A percentile compares a stretch with the other conserved stretches of the same genome.
Evolutionary conservation across 202 grass and related monocot species (phyloP).

Genomic region (Bolboschoenoplectus hybrid): DNA sequence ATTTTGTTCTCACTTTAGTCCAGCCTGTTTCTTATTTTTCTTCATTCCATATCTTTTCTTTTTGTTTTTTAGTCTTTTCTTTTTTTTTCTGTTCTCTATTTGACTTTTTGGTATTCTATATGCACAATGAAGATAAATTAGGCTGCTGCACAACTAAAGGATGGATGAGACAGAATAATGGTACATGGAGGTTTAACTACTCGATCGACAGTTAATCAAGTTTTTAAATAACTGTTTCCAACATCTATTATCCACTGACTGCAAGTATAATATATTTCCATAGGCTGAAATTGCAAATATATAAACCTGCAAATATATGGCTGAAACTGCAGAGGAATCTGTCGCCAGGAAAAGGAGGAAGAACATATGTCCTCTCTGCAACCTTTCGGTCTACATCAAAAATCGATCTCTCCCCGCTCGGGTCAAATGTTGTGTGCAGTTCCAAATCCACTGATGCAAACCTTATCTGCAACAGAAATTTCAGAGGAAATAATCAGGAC

Average conservation of each 20-base stretch:
- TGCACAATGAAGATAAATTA: background rate
- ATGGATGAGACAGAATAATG: background rate
- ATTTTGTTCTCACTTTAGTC: background rate
- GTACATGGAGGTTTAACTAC: background rate
- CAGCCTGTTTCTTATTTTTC: background rate
- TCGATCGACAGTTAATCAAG: background rate
- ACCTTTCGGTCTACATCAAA: constrained; percentile 86
- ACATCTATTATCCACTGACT: background rate
- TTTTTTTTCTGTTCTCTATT: background rate
- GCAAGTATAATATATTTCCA: constrained; percentile 19
- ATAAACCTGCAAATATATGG: constrained; percentile 95
- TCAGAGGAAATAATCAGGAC: background rate
- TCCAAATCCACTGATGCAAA: constrained; percentile 91
- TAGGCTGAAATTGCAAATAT: background rate
- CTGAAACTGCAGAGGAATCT: constrained; percentile 91
- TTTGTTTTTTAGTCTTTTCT: background rate
- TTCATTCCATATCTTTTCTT: background rate
- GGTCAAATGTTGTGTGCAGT: constrained; percentile 79
- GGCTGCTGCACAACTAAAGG: background rate
- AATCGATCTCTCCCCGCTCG: constrained; percentile 58
- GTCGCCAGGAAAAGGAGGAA: constrained; percentile 80
- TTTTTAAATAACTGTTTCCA: background rate
- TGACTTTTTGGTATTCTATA: background rate
- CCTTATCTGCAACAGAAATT: constrained; percentile 60
- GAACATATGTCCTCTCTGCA: constrained; percentile 72